Evolutionary conservation across 371 early-diverging fungal species (phyloP), one percentile per base, ranked within the genome.

Genomic region (Rhizopus microsporus): DNA sequence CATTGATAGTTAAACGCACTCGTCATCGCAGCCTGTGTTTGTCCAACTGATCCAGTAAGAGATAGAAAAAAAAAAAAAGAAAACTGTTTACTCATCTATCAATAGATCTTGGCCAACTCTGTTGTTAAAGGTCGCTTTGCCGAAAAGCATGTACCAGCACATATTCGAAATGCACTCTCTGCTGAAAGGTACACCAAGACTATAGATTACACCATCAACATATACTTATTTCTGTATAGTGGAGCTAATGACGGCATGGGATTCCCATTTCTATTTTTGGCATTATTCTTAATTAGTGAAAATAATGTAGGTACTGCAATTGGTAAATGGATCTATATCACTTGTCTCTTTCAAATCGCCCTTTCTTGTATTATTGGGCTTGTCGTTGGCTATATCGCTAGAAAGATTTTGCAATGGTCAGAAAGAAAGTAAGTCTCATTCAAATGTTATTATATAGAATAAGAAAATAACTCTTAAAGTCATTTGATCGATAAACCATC

Each of bases 111-210:
- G 47, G 93, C 98, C 47, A 95, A 94, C 78, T 90, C 93, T 10
- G 92, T 98, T 3, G 89, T 98, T 16, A 94, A 94, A 68, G 98
- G 99, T n/a, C 82, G 89, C 54, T 98, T 97, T 81, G 97, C 99
- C 7, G 95, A 94, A 63, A 87, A 88, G 55, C 89, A 96, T 65
- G 92, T 99, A 9, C 94, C 97, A 0, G 73, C 83, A 37, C 79
- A 90, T 51, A 81, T 98, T n/a, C 88, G 97, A 53, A 80, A 94
- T 66, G 75, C 96, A 10, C 65, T 99, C 7, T 88, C 94, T 0
- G 93, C 93, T 30, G 99, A 99, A 72, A 86, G 82, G 81, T 79
- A 71, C 44, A 30, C 9, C 0, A 15, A 7, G 50, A n/a, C 54
- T 4, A 39, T 4, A 42, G 2, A 34, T 6, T 39, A 35, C 17